A percentile compares a stretch with the other conserved stretches of the same genome.
Conservation (phyloP, 164 flowering plant species). For the Liquidambar formosana region DNA sequence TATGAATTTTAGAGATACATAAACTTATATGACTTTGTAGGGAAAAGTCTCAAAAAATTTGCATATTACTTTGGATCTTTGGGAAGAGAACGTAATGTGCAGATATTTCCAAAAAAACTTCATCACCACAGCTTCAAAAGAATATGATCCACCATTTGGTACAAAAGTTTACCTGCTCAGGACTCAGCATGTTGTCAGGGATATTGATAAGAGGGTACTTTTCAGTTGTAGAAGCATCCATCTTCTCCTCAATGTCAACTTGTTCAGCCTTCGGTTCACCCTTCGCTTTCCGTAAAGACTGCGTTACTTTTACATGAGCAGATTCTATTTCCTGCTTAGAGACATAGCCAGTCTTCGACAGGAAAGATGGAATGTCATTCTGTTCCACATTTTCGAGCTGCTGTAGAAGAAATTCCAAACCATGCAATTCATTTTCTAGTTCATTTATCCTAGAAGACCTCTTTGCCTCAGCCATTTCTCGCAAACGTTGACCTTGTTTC, state of each 20-base stretch:
- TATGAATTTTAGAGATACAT: background rate
- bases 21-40: background rate
- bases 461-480: conserved; percentile 98
- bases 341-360: conserved; percentile 66
- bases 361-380: conserved; percentile 58
- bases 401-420: conserved; percentile 72
- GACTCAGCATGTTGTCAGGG: conserved; percentile 77
- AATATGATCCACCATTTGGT: background rate
- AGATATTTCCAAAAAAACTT: background rate
- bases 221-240: conserved; percentile 51
- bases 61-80: background rate
- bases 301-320: conserved; percentile 51
- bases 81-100: background rate
- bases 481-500: conserved; percentile 85
- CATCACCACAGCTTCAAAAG: background rate
- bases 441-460: conserved; percentile 79
- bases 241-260: conserved; percentile 64
- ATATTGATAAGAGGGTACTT: conserved; percentile 73
- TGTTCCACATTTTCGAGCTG: conserved; percentile 72
- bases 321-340: conserved; percentile 86
- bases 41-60: background rate
- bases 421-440: conserved; percentile 76
- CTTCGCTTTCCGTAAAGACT: conserved; percentile 75
- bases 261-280: conserved; percentile 82
- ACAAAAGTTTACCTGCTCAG: conserved; percentile 70